A percentile compares a stretch with the other conserved stretches of the same genome.
These are phyloP conservation scores for Byssoonygena ceratinophila DNA, from an alignment of 2,329 filamentous ascomycete species.

Conservation along the genomic window DNA sequence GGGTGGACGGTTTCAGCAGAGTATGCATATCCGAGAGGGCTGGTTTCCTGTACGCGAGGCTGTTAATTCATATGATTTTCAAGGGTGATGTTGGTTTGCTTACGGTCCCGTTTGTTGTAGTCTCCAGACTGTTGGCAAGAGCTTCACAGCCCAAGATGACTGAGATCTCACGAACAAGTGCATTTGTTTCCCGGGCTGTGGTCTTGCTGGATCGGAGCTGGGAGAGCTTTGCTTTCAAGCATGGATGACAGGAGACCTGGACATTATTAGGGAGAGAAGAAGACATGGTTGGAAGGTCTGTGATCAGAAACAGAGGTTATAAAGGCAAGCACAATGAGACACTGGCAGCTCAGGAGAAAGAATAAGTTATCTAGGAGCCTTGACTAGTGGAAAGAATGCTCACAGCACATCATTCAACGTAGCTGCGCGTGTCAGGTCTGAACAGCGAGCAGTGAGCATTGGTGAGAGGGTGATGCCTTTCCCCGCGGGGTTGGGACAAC, in stretches of 20 bases:
- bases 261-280: conserved; percentile 43
- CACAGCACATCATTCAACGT: neutral
- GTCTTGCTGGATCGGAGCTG: conserved; percentile 68
- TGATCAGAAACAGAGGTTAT: neutral
- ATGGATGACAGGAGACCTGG: conserved; percentile 77
- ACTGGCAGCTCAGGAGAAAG: no score
- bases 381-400: no score
- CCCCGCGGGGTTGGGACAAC: neutral
- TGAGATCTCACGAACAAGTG: conserved; percentile 74
- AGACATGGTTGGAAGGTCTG: neutral
- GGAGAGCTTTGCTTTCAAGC: conserved; percentile 76
- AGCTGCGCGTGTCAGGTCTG: no score
- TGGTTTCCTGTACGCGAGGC: conserved; percentile 53
- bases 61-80: neutral
- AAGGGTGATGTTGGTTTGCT: conserved; percentile 22
- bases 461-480: neutral
- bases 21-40: conserved; percentile 69
- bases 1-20: conserved; percentile 54
- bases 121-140: conserved; percentile 52
- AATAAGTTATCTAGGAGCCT: no score
- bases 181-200: conserved; percentile 63
- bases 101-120: conserved; percentile 54
- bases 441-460: neutral
- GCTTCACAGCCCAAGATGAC: conserved; percentile 76
- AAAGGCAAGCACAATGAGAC: no score